Conservation (phyloP, 2,329 filamentous ascomycete species). For the Epichloe bromicola region DNA sequence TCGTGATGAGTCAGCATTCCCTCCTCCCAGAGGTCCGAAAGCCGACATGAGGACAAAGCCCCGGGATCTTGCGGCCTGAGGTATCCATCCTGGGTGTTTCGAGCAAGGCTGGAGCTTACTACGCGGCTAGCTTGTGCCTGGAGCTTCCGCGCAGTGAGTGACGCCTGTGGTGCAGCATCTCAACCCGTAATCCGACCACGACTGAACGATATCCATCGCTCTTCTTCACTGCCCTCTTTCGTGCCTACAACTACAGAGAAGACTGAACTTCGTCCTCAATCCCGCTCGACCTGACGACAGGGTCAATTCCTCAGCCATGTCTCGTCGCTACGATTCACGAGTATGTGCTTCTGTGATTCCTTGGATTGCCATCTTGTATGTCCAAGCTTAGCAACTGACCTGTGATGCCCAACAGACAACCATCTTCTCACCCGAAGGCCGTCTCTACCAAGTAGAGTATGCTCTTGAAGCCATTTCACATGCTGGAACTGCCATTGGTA, state of each 20-base stretch:
- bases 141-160: conserved; percentile 9
- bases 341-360: conserved; percentile 40
- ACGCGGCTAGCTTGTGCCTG: conserved; percentile 12
- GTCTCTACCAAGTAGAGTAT: conserved; percentile 98
- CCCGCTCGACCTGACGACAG: not conserved
- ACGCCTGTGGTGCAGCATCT: conserved; percentile 6
- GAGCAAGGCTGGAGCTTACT: conserved; percentile 4
- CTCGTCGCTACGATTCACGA: conserved; percentile 92
- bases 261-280: not conserved
- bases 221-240: not conserved
- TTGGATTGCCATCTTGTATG: not conserved
- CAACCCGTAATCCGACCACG: not conserved
- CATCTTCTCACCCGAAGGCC: conserved; percentile 98
- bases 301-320: conserved; percentile 44
- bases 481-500: conserved; percentile 90
- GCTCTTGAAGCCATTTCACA: conserved; percentile 97
- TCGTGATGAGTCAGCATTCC: conserved; percentile 1
- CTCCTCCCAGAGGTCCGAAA: no score
- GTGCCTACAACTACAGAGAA: not conserved
- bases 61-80: conserved; percentile 1
- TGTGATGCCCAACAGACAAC: conserved; percentile 54
- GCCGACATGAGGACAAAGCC: no score
- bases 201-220: conserved; percentile 1
- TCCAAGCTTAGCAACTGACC: conserved; percentile 1
- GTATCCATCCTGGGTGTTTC: not conserved